These are phyloP conservation scores for Massarina eburnea DNA, from an alignment of 2,329 filamentous ascomycete genomes.

Conservation along the genomic window DNA sequence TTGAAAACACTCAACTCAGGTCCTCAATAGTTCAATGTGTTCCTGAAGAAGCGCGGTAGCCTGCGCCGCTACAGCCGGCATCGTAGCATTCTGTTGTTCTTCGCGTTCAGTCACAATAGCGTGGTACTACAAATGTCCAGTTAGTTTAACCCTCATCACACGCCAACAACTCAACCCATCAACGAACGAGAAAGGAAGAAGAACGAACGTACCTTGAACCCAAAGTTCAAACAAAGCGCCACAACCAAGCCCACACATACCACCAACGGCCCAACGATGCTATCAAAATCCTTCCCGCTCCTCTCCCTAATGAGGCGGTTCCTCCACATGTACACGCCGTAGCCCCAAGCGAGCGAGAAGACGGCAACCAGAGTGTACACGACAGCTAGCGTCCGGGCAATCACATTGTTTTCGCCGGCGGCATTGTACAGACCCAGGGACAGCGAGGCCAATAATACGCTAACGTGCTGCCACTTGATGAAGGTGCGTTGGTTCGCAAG, in stretches of 20 bases:
- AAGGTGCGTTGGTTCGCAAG: conserved; percentile 98
- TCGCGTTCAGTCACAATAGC: conserved; percentile 10
- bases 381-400: conserved; percentile 78
- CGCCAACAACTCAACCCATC: background rate
- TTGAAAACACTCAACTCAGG: background rate
- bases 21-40: conserved; percentile 3
- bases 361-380: conserved; percentile 80
- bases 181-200: background rate
- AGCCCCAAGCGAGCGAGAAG: conserved; percentile 87
- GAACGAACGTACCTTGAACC: conserved; percentile 66
- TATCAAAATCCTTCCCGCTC: conserved; percentile 92
- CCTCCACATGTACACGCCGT: conserved; percentile 75
- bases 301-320: conserved; percentile 78
- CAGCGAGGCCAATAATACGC: conserved; percentile 79
- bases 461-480: conserved; percentile 98
- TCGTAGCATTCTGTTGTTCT: conserved; percentile 4
- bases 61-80: conserved; percentile 3
- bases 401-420: conserved; percentile 70
- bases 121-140: conserved; percentile 10
- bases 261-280: conserved; percentile 78
- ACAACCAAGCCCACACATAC: conserved; percentile 77
- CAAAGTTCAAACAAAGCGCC: conserved; percentile 84
- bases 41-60: background rate
- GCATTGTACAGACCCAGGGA: conserved; percentile 87
- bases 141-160: background rate